These are phyloP conservation scores for Fagopyrum tataricum DNA, from an alignment of 148 eudicot genomes.

Conservation along the genomic window DNA sequence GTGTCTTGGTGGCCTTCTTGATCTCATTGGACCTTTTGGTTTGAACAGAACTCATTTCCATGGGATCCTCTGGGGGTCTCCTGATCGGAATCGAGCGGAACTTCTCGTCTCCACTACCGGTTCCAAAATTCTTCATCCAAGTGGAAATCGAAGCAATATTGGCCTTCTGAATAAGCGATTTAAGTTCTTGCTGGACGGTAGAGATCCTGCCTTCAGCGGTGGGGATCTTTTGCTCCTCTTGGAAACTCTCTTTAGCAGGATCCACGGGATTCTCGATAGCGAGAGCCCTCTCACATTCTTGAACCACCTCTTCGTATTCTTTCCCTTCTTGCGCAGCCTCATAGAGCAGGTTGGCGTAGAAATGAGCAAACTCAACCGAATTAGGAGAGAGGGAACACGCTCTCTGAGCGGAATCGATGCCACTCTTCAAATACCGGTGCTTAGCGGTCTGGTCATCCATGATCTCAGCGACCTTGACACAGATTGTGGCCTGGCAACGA, in stretches of 20 bases:
- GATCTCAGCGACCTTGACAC: slow-evolving; percentile 48
- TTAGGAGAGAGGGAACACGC: slow-evolving; percentile 50
- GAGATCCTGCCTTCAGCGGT: slow-evolving; percentile 38
- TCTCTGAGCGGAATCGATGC: slow-evolving; percentile 60
- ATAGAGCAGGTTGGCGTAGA: slow-evolving; percentile 71
- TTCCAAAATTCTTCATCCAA: slow-evolving; percentile 68
- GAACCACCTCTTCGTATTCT: slow-evolving; percentile 70
- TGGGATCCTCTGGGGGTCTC: slow-evolving; percentile 69
- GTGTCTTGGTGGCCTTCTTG: slow-evolving; percentile 79
- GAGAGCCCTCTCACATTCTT: slow-evolving; percentile 82
- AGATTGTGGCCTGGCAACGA: slow-evolving; percentile 60
- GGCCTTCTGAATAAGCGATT: slow-evolving; percentile 52
- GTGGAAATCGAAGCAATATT: slow-evolving; percentile 65
- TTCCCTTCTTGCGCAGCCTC: slow-evolving; percentile 57
- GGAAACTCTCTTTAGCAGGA: slow-evolving; percentile 70
- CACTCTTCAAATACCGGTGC: slow-evolving; percentile 49
- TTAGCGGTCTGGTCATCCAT: slow-evolving; percentile 59
- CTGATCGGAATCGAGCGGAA: slow-evolving; percentile 54
- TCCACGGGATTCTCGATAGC: slow-evolving; percentile 65
- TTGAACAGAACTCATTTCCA: slow-evolving; percentile 51
- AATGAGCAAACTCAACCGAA: slow-evolving; percentile 59
- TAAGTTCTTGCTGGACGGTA: slow-evolving; percentile 51
- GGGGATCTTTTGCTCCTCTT: slow-evolving; percentile 41
- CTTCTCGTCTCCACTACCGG: slow-evolving; percentile 66
- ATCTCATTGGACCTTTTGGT: slow-evolving; percentile 66